Evolutionary conservation across 2,329 filamentous ascomycete genomes (phyloP).

Genomic region (Rutstroemia sp.): DNA sequence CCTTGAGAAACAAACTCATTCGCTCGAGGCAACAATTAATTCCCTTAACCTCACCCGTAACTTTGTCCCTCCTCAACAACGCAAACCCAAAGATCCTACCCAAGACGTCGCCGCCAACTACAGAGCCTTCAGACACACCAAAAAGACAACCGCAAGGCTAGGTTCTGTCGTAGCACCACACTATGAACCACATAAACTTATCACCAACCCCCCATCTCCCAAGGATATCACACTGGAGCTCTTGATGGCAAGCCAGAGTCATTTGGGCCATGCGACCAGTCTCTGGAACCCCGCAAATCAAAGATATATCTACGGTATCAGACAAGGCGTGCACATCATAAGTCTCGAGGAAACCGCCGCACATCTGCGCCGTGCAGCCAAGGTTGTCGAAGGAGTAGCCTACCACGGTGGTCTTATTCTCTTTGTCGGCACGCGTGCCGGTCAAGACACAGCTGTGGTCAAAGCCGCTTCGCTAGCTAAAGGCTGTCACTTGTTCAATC

Average conservation of each 20-base stretch:
- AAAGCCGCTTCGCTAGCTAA: conserved; percentile 69
- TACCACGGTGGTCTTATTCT: conserved; percentile 77
- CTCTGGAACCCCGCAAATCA: conserved; percentile 94
- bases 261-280: conserved; percentile 84
- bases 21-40: conserved; percentile 19
- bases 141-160: conserved; percentile 38
- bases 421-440: conserved; percentile 80
- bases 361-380: conserved; percentile 85
- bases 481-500: conserved; percentile 83
- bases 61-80: conserved; percentile 10
- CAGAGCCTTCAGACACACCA: conserved; percentile 29
- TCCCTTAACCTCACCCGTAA: conserved; percentile 17
- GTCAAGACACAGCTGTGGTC: conserved; percentile 75
- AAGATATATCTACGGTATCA: conserved; percentile 86
- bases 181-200: conserved; percentile 60
- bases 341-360: conserved; percentile 82
- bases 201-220: conserved; percentile 66
- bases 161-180: conserved; percentile 44
- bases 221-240: conserved; percentile 84
- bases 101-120: conserved; percentile 19
- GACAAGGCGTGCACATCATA: conserved; percentile 88
- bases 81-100: background rate
- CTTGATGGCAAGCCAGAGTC: conserved; percentile 77
- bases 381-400: conserved; percentile 81
- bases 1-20: conserved; percentile 13